Conservation (phyloP, 768 basidiomycete genomes). For the Leccinum fibrillosum region DNA sequence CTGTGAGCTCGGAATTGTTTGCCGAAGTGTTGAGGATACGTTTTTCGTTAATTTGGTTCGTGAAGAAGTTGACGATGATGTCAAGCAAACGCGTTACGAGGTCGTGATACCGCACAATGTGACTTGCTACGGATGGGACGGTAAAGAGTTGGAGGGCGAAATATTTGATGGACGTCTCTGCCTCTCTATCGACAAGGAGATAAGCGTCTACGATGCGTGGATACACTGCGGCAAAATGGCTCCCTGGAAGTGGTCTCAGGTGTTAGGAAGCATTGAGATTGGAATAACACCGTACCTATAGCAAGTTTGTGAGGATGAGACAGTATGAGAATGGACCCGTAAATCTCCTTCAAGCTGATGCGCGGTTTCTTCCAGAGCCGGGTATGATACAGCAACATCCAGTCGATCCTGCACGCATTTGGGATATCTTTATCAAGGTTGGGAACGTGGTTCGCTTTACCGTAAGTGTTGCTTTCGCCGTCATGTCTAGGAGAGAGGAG, state of each 20-base stretch:
- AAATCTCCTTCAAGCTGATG: slow-evolving; percentile 77
- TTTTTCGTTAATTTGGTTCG: slow-evolving; percentile 79
- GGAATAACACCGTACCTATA: slow-evolving; percentile 50
- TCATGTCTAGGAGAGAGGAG: slow-evolving; percentile 55
- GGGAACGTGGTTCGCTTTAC: slow-evolving; percentile 34
- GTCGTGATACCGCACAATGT: slow-evolving; percentile 70
- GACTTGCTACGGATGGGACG: slow-evolving; percentile 77
- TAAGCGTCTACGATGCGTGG: slow-evolving; percentile 86
- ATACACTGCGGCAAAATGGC: slow-evolving; percentile 83
- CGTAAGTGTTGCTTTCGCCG: slow-evolving; percentile 46
- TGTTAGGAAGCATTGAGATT: background rate
- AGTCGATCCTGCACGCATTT: slow-evolving; percentile 65
- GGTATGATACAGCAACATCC: slow-evolving; percentile 77
- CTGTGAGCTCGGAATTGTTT: slow-evolving; percentile 21
- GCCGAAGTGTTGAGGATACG: slow-evolving; percentile 44
- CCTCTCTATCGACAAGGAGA: slow-evolving; percentile 88
- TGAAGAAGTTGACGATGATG: slow-evolving; percentile 90
- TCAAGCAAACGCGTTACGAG: slow-evolving; percentile 75
- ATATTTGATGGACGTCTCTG: slow-evolving; percentile 93
- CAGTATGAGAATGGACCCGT: slow-evolving; percentile 68
- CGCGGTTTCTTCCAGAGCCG: slow-evolving; percentile 84
- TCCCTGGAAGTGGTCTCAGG: slow-evolving; percentile 45
- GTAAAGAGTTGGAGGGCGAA: slow-evolving; percentile 93
- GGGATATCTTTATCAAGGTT: slow-evolving; percentile 40
- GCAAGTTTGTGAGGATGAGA: slow-evolving; percentile 73